Base-by-base conservation (phyloP, 805 yeast species). In the Sugiyamaella smithiae region DNA sequence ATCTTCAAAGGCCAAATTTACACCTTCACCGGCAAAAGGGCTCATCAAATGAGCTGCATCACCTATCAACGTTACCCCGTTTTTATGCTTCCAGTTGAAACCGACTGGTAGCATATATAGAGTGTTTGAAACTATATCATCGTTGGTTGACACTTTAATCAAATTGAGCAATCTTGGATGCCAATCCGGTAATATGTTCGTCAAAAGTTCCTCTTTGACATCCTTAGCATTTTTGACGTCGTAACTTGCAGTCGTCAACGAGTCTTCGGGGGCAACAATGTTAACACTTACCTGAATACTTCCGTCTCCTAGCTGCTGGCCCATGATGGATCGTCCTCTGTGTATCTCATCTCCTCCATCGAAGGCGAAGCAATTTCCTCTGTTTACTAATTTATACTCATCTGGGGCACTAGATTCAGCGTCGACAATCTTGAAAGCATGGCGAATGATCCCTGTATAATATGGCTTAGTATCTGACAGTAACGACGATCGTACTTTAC, bases 51-150 rank as follows among this genome's bases (percentile, higher is more conserved):
- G 41, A 9, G 41, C 41, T 9, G 41, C 41, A 17, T 37, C 41
- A 7, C 41, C 41, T 6, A 37, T 17, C 22, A 20, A n/a, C 6
- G 41, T 16, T 19, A 17, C 24, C 19, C 41, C 41, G 7, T 6
- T 14, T 6, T 19, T 11, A 23, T 37, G 20, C 12, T 14, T n/a
- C 41, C 41, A 37, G 5, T 22, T 17, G 23, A 16, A 22, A 7
- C 41, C 41, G 24, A 37, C 41, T 17, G 41, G 41, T 11, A 37
- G 41, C 41, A 37, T 37, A 12, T 37, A 37, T 19, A 37, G 5
- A 6, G 41, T 8, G 29, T 11, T 7, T 8, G 7, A 26, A 26
- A 26, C 11, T 11, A 26, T 11, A 8, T 26, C 9, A 26, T 26
- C 11, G 29, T 26, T 11, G 11, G 7, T 11, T 26, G 29, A 26